These are phyloP conservation scores for Gastrodia elata DNA, from an alignment of 106 monocot species.

Conservation along the genomic window DNA sequence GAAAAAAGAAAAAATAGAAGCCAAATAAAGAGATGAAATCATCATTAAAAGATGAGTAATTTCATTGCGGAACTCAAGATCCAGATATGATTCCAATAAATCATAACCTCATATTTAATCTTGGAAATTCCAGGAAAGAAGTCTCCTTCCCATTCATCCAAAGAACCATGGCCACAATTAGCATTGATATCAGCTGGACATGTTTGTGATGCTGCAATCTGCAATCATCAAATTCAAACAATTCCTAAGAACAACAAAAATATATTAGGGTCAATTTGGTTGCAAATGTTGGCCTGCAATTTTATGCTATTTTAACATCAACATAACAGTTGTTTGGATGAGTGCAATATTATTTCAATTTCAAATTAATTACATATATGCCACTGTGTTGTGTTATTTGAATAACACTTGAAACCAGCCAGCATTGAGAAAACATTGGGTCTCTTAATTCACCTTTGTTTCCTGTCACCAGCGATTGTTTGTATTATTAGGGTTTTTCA, in stretches of 20 bases:
- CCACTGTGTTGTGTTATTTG: no score
- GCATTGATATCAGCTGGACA: slow-evolving; percentile 61
- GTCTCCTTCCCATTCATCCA: slow-evolving; percentile 73
- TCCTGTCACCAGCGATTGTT: no score
- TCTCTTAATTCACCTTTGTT: no score
- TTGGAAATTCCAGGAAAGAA: slow-evolving; percentile 88
- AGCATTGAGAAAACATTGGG: no score
- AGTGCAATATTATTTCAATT: no score
- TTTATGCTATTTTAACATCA: no score
- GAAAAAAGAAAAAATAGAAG: background rate
- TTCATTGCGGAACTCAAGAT: background rate
- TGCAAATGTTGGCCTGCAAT: no score
- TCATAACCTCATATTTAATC: slow-evolving; percentile 89
- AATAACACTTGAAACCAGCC: no score
- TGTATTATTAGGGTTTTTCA: no score
- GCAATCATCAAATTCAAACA: slow-evolving; percentile 1
- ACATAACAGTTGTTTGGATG: no score
- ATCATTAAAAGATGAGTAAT: background rate
- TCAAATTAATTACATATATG: no score
- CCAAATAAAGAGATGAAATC: background rate
- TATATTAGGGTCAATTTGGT: no score
- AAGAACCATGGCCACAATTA: slow-evolving; percentile 30
- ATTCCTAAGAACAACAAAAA: background rate
- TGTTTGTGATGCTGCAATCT: slow-evolving; percentile 39
- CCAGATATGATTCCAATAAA: background rate